A percentile compares a stretch with the other conserved stretches of the same genome.
Conservation (phyloP, 768 basidiomycete species). For the Lentinula raphanica region DNA sequence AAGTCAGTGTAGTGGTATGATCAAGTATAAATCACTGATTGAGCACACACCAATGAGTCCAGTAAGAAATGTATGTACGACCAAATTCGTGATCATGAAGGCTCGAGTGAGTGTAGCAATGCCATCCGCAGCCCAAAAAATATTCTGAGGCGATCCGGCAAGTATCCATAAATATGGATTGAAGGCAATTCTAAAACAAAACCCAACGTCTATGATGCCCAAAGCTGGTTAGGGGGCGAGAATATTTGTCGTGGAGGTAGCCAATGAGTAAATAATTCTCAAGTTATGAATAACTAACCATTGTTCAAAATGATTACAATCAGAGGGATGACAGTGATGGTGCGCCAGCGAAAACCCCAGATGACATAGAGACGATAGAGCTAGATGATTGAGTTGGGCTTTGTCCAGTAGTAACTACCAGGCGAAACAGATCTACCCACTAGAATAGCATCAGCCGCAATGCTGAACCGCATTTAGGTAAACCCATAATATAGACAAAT, state of each 20-base stretch:
- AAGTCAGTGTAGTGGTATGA: too few species aligned
- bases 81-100: conserved; percentile 1
- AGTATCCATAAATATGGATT: too few species aligned
- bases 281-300: too few species aligned
- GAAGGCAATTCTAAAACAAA: too few species aligned
- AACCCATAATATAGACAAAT: too few species aligned
- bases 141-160: too few species aligned
- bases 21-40: too few species aligned
- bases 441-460: neutral
- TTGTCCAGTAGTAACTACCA: too few species aligned
- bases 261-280: too few species aligned
- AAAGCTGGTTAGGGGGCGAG: neutral
- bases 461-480: neutral
- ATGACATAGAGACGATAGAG: neutral
- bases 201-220: neutral
- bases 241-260: too few species aligned
- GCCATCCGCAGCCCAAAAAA: neutral
- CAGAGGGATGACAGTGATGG: neutral
- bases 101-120: neutral
- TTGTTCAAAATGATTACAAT: neutral
- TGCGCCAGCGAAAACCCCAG: neutral
- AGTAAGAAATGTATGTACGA: neutral
- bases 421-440: too few species aligned
- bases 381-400: neutral
- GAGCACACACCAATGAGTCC: neutral